These are phyloP conservation scores for Xylaria sp. DNA, from an alignment of 2,329 filamentous ascomycete genomes.

Conservation along the genomic window DNA sequence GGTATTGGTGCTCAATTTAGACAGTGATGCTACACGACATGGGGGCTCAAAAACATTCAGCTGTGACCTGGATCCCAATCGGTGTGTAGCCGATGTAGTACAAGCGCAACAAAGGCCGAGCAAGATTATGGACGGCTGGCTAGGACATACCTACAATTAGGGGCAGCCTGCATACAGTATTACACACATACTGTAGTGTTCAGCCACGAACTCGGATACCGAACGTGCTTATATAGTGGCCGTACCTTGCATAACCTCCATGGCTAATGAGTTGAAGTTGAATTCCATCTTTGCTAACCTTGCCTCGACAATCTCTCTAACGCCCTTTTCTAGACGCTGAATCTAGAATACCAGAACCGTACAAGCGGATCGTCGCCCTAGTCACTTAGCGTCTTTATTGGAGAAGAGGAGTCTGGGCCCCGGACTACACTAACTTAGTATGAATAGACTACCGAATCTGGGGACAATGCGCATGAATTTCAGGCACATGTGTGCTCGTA, in stretches of 20 bases:
- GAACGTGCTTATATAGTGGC: not conserved
- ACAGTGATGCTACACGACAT: not conserved
- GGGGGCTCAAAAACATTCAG: not conserved
- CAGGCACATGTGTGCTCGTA: not conserved
- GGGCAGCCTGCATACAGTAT: not conserved
- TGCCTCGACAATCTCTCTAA: not conserved
- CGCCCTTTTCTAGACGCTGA: not conserved
- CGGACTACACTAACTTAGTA: not conserved
- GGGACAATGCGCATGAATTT: conserved; percentile 15
- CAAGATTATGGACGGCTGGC: not conserved
- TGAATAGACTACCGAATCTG: conserved; percentile 3
- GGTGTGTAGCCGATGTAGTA: not conserved
- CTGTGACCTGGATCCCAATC: not conserved
- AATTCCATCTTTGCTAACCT: not conserved
- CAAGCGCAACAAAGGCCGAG: not conserved
- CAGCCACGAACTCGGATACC: not conserved
- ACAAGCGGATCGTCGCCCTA: not conserved
- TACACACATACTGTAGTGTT: not conserved
- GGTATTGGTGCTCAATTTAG: not conserved
- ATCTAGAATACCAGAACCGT: not conserved
- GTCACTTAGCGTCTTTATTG: conserved; percentile 13
- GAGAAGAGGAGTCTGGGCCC: conserved; percentile 21
- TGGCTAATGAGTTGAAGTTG: not conserved
- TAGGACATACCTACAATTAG: not conserved
- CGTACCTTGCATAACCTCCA: conserved; percentile 21